Percentiles rank a stretch among this genome's conserved stretches.
Evolutionary conservation across 768 basidiomycete species (phyloP).

Genomic region (Hypsizygus marmoreus): DNA sequence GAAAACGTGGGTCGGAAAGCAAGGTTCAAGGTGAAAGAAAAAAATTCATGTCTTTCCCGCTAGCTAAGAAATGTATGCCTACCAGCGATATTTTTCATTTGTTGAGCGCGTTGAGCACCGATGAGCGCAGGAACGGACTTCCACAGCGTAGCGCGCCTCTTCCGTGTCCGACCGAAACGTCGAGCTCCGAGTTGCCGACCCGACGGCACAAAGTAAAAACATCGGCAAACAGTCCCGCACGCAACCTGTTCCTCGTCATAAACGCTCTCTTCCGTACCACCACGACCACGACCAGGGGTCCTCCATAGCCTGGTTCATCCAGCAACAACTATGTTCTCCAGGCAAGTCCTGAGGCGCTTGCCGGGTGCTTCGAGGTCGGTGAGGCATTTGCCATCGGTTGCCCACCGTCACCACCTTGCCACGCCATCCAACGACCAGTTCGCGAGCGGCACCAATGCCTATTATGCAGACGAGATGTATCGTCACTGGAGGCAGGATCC

Average conservation of each 20-base stretch:
- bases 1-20: no score
- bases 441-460: constrained; percentile 92
- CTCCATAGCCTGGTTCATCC: not conserved
- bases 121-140: no score
- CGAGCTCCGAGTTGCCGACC: constrained; percentile 8
- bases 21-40: no score
- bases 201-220: constrained; percentile 1
- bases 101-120: no score
- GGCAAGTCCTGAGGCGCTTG: constrained; percentile 35
- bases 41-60: no score
- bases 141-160: no score
- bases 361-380: constrained; percentile 23
- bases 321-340: constrained; percentile 30
- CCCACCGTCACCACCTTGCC: constrained; percentile 39
- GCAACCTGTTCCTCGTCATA: constrained; percentile 4
- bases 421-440: constrained; percentile 81
- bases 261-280: constrained; percentile 1
- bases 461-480: constrained; percentile 98
- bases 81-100: no score
- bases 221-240: constrained; percentile 3
- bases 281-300: constrained; percentile 4
- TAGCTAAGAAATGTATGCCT: no score
- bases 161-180: constrained; percentile 3
- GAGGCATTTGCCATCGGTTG: constrained; percentile 13
- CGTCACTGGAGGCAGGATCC: constrained; percentile 89